Percentiles rank a stretch among this genome's conserved stretches.
Evolutionary conservation across 805 yeast genomes (phyloP).

Genomic region (Kluyveromyces starmeri): DNA sequence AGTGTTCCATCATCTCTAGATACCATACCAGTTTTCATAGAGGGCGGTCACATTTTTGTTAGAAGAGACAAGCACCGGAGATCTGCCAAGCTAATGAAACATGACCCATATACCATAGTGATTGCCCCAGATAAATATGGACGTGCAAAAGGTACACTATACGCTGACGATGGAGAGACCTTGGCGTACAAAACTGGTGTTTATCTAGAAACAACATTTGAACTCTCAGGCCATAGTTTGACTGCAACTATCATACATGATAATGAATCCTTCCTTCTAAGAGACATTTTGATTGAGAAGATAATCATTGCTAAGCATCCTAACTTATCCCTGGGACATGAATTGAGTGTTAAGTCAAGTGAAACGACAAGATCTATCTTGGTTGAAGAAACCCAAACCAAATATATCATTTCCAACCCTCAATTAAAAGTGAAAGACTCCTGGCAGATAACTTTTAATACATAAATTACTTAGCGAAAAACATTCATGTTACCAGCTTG

Average conservation of each 20-base stretch:
- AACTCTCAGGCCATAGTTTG: slow-evolving; percentile 28
- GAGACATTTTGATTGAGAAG: slow-evolving; percentile 42
- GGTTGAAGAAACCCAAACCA: slow-evolving; percentile 10
- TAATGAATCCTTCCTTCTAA: slow-evolving; percentile 20
- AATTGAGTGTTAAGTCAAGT: slow-evolving; percentile 1
- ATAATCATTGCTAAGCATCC: slow-evolving; percentile 33
- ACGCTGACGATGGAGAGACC: slow-evolving; percentile 80
- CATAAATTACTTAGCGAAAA: neutral
- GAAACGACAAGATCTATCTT: neutral
- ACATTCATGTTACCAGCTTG: slow-evolving; percentile 5
- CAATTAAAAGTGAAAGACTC: slow-evolving; percentile 34
- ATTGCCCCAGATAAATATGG: slow-evolving; percentile 47
- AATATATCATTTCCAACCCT: slow-evolving; percentile 41
- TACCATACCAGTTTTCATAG: slow-evolving; percentile 60
- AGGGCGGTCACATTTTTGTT: slow-evolving; percentile 71
- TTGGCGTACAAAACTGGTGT: slow-evolving; percentile 47
- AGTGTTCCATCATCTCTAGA: slow-evolving; percentile 39
- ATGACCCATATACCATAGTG: slow-evolving; percentile 74
- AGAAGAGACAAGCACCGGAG: slow-evolving; percentile 71
- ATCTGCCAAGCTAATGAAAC: slow-evolving; percentile 61
- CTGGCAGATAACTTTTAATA: slow-evolving; percentile 39
- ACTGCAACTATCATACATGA: slow-evolving; percentile 22
- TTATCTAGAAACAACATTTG: slow-evolving; percentile 36
- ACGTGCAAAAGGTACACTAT: slow-evolving; percentile 49
- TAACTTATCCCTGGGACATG: neutral